phyloP scores from a whole-genome alignment of 306 rosid species.

The Elaeagnus macrophylla region DNA sequence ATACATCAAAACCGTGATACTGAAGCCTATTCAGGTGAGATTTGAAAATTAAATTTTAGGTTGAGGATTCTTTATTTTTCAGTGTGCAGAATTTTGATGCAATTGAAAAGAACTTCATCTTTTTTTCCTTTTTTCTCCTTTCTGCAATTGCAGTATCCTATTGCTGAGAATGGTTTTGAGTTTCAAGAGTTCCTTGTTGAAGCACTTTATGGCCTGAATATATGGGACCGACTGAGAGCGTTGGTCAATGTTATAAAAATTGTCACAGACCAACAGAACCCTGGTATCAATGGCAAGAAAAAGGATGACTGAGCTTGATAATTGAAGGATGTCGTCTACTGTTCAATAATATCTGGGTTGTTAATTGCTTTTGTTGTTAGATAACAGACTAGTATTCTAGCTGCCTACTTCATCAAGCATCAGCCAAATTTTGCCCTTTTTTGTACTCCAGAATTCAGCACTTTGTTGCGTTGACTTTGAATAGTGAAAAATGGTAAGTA shows the following conservation, averaged over 20 bases:
- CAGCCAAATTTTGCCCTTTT: no score
- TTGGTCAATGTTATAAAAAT: constrained; percentile 66
- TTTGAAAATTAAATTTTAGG: constrained; percentile 7
- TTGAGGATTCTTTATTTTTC: neutral
- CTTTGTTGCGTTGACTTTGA: no score
- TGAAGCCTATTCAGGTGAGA: constrained; percentile 85
- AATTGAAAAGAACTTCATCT: constrained; percentile 10
- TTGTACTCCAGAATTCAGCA: no score
- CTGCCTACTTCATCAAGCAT: neutral
- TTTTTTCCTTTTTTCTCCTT: constrained; percentile 10
- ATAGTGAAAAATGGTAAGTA: no score
- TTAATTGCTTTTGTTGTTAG: neutral
- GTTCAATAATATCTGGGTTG: constrained; percentile 17
- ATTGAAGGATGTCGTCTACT: neutral
- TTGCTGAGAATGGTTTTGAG: constrained; percentile 75
- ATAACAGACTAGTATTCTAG: neutral
- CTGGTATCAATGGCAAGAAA: constrained; percentile 26
- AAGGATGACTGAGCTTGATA: constrained; percentile 25
- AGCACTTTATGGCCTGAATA: constrained; percentile 63
- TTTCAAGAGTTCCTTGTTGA: constrained; percentile 81
- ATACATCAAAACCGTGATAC: constrained; percentile 60
- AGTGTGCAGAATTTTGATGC: neutral
- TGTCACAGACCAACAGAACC: constrained; percentile 52
- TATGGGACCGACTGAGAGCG: constrained; percentile 87
- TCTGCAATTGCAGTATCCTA: constrained; percentile 60